These are phyloP conservation scores for Phycomyces nitens DNA, from an alignment of 192 early-diverging fungal species.

Conservation along the genomic window DNA sequence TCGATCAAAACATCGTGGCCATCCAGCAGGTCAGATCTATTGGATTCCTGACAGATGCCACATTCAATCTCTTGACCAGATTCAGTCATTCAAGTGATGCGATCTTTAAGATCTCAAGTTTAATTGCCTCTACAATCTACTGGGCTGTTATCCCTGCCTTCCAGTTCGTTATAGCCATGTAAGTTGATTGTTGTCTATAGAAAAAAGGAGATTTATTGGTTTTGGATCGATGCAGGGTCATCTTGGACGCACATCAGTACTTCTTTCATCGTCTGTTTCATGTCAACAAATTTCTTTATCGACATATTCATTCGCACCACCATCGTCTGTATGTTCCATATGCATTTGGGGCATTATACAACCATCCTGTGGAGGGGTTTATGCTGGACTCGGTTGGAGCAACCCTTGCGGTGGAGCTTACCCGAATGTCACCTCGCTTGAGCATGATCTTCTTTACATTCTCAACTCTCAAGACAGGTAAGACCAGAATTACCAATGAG, in stretches of 20 bases:
- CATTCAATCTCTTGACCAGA: background rate
- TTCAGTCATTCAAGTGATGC: background rate
- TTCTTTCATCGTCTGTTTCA: conserved; percentile 75
- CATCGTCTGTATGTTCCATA: conserved; percentile 74
- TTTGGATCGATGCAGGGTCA: conserved; percentile 27
- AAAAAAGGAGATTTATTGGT: conserved; percentile 3
- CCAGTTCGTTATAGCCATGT: conserved; percentile 51
- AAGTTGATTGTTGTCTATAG: conserved; percentile 14
- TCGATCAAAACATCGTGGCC: conserved; percentile 1
- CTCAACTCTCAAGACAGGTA: conserved; percentile 69
- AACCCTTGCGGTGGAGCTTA: conserved; percentile 55
- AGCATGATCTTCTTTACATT: conserved; percentile 67
- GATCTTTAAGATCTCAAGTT: background rate
- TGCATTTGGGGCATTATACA: conserved; percentile 80
- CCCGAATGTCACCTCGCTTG: conserved; percentile 67
- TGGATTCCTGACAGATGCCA: background rate
- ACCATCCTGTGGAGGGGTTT: conserved; percentile 78
- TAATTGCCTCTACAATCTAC: conserved; percentile 18
- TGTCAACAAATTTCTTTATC: conserved; percentile 65
- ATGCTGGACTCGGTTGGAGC: conserved; percentile 71
- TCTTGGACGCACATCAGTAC: conserved; percentile 61
- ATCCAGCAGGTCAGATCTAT: conserved; percentile 9
- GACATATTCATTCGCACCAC: conserved; percentile 71
- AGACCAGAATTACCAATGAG: background rate
- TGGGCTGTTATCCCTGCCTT: conserved; percentile 32